phyloP scores from a whole-genome alignment of 371 early-diverging fungal genomes.

The Cladochytrium tenue region DNA sequence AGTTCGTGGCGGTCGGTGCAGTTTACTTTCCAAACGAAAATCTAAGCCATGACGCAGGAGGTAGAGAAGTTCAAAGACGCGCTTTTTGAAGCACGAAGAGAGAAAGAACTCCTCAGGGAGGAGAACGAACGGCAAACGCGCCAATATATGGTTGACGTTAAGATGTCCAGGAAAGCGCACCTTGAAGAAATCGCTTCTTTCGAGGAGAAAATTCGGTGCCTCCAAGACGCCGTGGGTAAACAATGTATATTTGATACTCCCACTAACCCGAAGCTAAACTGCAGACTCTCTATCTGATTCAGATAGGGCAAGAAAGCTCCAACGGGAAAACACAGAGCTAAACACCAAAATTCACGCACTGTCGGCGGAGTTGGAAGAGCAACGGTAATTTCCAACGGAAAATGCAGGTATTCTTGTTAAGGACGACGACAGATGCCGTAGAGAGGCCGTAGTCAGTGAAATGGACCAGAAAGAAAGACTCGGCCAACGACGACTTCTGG shows the following conservation, averaged over 20 bases:
- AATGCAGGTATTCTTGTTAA: background rate
- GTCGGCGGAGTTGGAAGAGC: slow-evolving; percentile 33
- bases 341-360: slow-evolving; percentile 24
- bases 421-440: slow-evolving; percentile 29
- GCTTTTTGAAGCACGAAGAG: slow-evolving; percentile 11
- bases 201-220: slow-evolving; percentile 16
- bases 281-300: slow-evolving; percentile 31
- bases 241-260: background rate
- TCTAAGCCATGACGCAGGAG: slow-evolving; percentile 7
- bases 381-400: slow-evolving; percentile 15
- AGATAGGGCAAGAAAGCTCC: slow-evolving; percentile 28
- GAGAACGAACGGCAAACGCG: background rate
- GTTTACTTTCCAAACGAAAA: background rate
- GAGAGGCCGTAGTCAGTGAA: slow-evolving; percentile 34
- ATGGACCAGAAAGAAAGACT: slow-evolving; percentile 38
- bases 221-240: slow-evolving; percentile 24
- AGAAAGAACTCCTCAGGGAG: slow-evolving; percentile 18
- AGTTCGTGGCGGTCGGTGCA: background rate
- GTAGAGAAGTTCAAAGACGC: slow-evolving; percentile 12
- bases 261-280: background rate
- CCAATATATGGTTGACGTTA: background rate
- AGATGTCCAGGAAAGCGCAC: slow-evolving; percentile 11
- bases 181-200: slow-evolving; percentile 21
- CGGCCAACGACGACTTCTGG: slow-evolving; percentile 31
- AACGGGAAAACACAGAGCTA: slow-evolving; percentile 45